Conservation (phyloP, 805 yeast species). For the Saccharomycopsis olivae region DNA sequence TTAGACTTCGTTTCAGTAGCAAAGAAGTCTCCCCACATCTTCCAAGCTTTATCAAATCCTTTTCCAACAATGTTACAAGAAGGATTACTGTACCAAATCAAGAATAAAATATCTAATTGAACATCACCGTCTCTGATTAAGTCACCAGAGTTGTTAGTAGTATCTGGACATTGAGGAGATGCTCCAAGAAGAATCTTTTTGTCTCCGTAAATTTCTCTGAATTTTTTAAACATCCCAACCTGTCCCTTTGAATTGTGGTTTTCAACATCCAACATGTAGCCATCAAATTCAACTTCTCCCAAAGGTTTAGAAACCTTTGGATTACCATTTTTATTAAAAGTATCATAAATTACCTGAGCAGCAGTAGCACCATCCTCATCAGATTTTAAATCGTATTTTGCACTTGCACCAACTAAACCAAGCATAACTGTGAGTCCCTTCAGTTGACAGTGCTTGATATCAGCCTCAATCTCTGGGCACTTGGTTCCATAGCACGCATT, state of each 20-base stretch:
- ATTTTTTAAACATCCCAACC: constrained; percentile 32
- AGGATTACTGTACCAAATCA: constrained; percentile 63
- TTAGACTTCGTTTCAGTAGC: too few relatives aligned
- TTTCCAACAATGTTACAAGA: too few relatives aligned
- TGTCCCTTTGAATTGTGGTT: constrained; percentile 37
- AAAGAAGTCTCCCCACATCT: too few relatives aligned
- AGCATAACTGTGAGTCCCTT: too few relatives aligned
- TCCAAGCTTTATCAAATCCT: too few relatives aligned
- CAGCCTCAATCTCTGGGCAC: too few relatives aligned
- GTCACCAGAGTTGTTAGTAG: constrained; percentile 38
- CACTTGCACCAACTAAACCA: too few relatives aligned
- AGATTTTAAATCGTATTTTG: too few relatives aligned
- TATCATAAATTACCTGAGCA: too few relatives aligned
- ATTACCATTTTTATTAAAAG: constrained; percentile 33
- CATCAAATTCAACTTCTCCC: constrained; percentile 16
- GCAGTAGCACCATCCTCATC: too few relatives aligned
- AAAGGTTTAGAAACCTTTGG: constrained; percentile 23
- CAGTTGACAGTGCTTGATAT: too few relatives aligned
- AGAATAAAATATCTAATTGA: constrained; percentile 45
- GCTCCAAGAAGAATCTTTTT: constrained; percentile 47
- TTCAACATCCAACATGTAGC: constrained; percentile 17
- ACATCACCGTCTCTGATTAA: constrained; percentile 28
- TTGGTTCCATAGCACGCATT: too few relatives aligned
- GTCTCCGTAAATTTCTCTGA: constrained; percentile 25
- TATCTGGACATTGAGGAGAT: constrained; percentile 60